Conservation (phyloP, 2,329 filamentous ascomycete species). For the Botrytis squamosa region DNA sequence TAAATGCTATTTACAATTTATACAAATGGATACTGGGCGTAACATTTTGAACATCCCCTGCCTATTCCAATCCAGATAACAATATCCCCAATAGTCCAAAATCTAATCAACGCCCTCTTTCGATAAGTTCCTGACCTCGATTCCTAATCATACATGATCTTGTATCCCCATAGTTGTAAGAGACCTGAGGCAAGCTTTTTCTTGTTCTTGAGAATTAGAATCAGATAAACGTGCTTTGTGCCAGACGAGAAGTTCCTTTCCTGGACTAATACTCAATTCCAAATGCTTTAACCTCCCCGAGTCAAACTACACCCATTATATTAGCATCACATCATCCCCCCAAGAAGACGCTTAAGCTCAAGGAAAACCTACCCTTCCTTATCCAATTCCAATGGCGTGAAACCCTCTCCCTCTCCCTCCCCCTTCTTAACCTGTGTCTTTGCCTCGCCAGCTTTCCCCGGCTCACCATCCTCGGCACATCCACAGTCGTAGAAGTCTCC, state of each 20-base stretch:
- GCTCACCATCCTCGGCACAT: slow-evolving; percentile 62
- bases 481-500: slow-evolving; percentile 72
- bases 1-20: slow-evolving; percentile 5
- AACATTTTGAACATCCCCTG: neutral
- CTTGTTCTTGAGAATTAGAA: neutral
- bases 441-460: slow-evolving; percentile 41
- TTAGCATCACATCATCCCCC: slow-evolving; percentile 26
- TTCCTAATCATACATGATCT: neutral
- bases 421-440: slow-evolving; percentile 22
- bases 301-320: slow-evolving; percentile 27
- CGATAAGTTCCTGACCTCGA: neutral
- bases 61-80: neutral
- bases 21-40: neutral
- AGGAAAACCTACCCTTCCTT: slow-evolving; percentile 35
- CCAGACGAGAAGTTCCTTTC: neutral
- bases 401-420: slow-evolving; percentile 34
- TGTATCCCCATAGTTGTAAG: too few relatives aligned
- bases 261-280: neutral
- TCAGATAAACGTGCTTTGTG: neutral
- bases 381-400: slow-evolving; percentile 38
- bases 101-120: slow-evolving; percentile 1
- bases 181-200: neutral
- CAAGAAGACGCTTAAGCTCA: neutral
- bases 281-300: slow-evolving; percentile 26
- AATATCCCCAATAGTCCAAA: slow-evolving; percentile 2